Percentiles rank a stretch among this genome's conserved stretches.
Conservation (phyloP, 805 yeast genomes). For the Starmerella bombi region DNA sequence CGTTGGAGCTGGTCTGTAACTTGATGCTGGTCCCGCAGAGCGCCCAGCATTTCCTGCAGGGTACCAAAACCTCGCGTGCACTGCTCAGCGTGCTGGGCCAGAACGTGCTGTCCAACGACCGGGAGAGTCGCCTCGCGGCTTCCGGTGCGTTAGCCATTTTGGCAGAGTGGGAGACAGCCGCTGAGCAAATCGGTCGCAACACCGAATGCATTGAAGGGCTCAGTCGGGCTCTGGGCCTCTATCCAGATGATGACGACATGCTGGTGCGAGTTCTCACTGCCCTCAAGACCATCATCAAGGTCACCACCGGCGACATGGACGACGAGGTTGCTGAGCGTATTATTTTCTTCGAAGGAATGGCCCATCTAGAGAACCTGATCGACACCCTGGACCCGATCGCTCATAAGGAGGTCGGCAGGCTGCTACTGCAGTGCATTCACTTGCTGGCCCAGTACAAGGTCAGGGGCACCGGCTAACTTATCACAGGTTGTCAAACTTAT, state of each 20-base stretch:
- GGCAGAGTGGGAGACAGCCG: constrained; percentile 29
- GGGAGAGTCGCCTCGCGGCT: constrained; percentile 28
- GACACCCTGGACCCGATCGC: constrained; percentile 13
- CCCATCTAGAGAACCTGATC: constrained; percentile 18
- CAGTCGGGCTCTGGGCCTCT: constrained; percentile 17
- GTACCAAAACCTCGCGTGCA: constrained; percentile 21
- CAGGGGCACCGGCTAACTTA: too few species aligned
- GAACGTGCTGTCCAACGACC: constrained; percentile 24
- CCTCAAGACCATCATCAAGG: constrained; percentile 18
- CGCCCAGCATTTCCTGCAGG: constrained; percentile 30
- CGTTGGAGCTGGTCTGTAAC: constrained; percentile 54
- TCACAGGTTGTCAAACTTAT: too few species aligned
- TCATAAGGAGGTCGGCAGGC: constrained; percentile 9
- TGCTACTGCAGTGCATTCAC: constrained; percentile 14
- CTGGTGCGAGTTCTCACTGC: constrained; percentile 24
- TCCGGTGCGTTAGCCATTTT: constrained; percentile 31
- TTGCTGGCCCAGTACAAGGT: constrained; percentile 17
- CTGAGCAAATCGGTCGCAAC: constrained; percentile 22
- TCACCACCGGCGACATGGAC: constrained; percentile 14
- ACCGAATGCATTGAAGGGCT: constrained; percentile 22
- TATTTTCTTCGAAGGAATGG: constrained; percentile 18
- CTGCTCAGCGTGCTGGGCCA: constrained; percentile 26
- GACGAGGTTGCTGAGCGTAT: constrained; percentile 22
- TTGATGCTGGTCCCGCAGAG: constrained; percentile 32
- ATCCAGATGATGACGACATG: constrained; percentile 21